Base-by-base conservation (phyloP, 106 monocot genomes). In the Alisma plantagoaquatica region DNA sequence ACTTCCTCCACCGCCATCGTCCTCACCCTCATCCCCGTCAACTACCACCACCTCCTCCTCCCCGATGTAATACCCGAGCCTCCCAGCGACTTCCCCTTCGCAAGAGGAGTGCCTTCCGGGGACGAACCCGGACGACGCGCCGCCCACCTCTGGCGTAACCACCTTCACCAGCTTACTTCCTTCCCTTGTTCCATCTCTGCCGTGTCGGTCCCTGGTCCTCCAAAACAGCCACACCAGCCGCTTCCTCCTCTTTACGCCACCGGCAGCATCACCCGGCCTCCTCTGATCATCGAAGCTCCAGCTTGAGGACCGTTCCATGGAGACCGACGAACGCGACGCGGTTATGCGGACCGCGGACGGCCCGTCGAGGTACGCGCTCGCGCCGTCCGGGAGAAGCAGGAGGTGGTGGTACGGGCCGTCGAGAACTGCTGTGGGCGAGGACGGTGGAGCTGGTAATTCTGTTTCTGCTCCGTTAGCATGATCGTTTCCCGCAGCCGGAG, bases 391-490 rank as follows among this genome's bases (percentile, higher is more conserved):
- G 42, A 17, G 22, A n/a, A n/a, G n/a, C n/a, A n/a, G n/a, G 12
- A 51, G 49, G 2, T 59, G 35, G 2, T 15, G 30, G 27, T 56
- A 57, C 10, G 68, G 68, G 10, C 60, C 62, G 8, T 68, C 59
- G 17, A 64, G 68, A n/a, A 71, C 51, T 6, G 49, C 54, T 0
- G 46, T 63, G 3, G 57, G 58, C 12, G 75, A 66, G 31, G 48
- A 12, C n/a, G 31, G 35, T 19, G n/a, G 33, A 16, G 35, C 8
- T 41, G 23, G 45, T 42, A n/a, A n/a, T 12, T 15, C 19, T 22
- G 9, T 60, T 26, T 53, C 33, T 29, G 60, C 27, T 27, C 9
- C 33, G 30, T 56, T 22, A 29, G 30, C 32, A 12, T n/a, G n/a
- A n/a, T n/a, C n/a, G n/a, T n/a, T n/a, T n/a, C n/a, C n/a, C n/a